These are phyloP conservation scores for Yamadazyma kanchanaburiensis DNA, from an alignment of 1,139 yeast genomes.

Conservation along the genomic window DNA sequence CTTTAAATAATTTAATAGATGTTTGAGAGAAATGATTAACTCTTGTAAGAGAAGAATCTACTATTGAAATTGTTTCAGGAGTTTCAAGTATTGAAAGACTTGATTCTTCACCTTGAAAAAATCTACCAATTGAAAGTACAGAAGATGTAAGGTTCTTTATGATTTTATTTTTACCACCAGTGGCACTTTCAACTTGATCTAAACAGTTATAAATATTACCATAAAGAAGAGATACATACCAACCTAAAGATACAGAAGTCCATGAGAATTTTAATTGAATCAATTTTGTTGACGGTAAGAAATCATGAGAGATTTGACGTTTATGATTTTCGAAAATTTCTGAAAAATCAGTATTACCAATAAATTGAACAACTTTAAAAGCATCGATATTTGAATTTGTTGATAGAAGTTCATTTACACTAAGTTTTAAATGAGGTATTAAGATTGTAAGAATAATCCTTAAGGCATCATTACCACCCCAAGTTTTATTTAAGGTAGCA, in stretches of 20 bases:
- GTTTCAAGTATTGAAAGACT: conserved; percentile 13
- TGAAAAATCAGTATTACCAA: conserved; percentile 33
- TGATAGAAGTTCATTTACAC: conserved; percentile 35
- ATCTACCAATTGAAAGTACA: conserved; percentile 42
- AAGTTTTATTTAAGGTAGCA: conserved; percentile 46
- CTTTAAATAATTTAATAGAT: conserved; percentile 54
- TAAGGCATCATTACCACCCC: conserved; percentile 62
- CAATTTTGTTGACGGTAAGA: conserved; percentile 35
- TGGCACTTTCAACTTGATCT: conserved; percentile 18
- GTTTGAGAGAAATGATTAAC: conserved; percentile 65
- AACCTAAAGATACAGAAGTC: conserved; percentile 64
- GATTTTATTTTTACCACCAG: conserved; percentile 25
- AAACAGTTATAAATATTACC: conserved; percentile 55
- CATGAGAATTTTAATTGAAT: conserved; percentile 57
- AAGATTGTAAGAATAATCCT: conserved; percentile 41
- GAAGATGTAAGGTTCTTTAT: conserved; percentile 39
- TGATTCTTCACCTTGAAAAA: conserved; percentile 28
- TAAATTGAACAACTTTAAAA: conserved; percentile 34
- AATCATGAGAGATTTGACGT: conserved; percentile 28
- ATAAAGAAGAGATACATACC: conserved; percentile 74
- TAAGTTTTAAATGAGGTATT: conserved; percentile 35
- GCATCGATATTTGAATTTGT: conserved; percentile 23
- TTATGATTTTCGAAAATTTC: conserved; percentile 17
- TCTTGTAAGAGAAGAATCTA: conserved; percentile 24
- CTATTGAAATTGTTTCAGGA: conserved; percentile 16